Evolutionary conservation across 2,329 filamentous ascomycete species (phyloP).

Genomic region (Orbilia quercus): DNA sequence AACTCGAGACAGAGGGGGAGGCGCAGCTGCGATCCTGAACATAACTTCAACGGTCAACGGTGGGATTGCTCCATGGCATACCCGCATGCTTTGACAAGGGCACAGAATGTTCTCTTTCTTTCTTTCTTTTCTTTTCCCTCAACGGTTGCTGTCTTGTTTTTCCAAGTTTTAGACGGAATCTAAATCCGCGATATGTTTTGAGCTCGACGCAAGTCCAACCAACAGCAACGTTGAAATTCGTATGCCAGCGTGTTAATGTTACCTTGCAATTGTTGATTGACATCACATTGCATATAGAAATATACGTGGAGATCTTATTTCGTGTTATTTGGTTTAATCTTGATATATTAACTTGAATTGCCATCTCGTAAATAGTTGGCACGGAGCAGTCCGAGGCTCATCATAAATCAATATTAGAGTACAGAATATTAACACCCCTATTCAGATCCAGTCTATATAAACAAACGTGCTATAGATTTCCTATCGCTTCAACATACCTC

Average conservation of each 20-base stretch:
- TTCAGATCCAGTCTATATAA: constrained; percentile 3
- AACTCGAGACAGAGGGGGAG: constrained; percentile 56
- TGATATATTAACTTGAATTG: not conserved
- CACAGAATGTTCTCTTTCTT: constrained; percentile 11
- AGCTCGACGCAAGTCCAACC: not conserved
- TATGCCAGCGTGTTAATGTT: too few species aligned
- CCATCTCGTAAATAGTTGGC: not conserved
- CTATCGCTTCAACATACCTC: not conserved
- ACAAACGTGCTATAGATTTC: constrained; percentile 12
- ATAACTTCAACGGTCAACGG: constrained; percentile 11
- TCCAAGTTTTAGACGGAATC: constrained; percentile 5
- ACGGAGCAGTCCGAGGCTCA: too few species aligned
- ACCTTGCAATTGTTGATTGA: too few species aligned
- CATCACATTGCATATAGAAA: too few species aligned
- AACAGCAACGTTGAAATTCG: too few species aligned
- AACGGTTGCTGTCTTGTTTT: too few species aligned
- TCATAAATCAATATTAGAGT: too few species aligned
- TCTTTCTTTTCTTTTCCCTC: constrained; percentile 10
- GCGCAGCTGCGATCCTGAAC: constrained; percentile 47
- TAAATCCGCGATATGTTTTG: constrained; percentile 11
- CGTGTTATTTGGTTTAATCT: not conserved
- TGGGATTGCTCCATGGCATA: constrained; percentile 14
- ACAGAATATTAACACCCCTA: not conserved
- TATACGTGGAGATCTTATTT: too few species aligned
- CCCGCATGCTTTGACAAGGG: constrained; percentile 52